phyloP scores from a whole-genome alignment of 2,329 filamentous ascomycete species.

The Exserohilum rostratum region DNA sequence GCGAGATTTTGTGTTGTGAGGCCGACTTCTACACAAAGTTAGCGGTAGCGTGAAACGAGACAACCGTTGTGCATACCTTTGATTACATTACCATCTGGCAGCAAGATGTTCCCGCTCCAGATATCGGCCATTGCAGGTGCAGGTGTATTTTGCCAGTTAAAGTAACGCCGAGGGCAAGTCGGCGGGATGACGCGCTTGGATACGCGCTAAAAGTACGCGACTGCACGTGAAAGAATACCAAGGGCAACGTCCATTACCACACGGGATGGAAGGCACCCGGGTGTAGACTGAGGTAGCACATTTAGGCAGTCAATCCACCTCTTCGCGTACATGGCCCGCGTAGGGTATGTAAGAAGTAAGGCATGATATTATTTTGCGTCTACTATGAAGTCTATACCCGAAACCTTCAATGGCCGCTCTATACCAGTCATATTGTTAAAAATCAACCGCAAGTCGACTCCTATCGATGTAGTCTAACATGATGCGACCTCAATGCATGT shows the following conservation, averaged over 20 bases:
- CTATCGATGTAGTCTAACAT: constrained; percentile 11
- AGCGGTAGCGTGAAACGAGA: background rate
- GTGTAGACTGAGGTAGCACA: too few relatives aligned
- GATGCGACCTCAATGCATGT: constrained; percentile 17
- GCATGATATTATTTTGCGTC: too few relatives aligned
- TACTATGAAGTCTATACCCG: too few relatives aligned
- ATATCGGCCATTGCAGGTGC: constrained; percentile 36
- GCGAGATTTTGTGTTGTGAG: constrained; percentile 32
- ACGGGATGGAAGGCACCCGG: too few relatives aligned
- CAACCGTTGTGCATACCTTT: constrained; percentile 22
- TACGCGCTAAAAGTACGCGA: constrained; percentile 21
- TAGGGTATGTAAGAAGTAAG: too few relatives aligned
- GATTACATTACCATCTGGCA: constrained; percentile 32
- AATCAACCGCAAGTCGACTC: too few relatives aligned
- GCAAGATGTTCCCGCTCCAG: constrained; percentile 43
- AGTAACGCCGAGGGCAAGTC: constrained; percentile 1
- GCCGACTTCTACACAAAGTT: constrained; percentile 31
- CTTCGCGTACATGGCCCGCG: too few relatives aligned
- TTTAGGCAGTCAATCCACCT: too few relatives aligned
- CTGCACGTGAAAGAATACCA: constrained; percentile 4
- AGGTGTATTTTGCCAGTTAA: background rate
- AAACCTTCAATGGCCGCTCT: too few relatives aligned
- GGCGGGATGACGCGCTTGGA: constrained; percentile 21
- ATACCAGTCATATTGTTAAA: too few relatives aligned
- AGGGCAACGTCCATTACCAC: background rate